These are phyloP conservation scores for Aeminium ludgeri DNA, from an alignment of 495 filamentous ascomycete species.

Conservation along the genomic window DNA sequence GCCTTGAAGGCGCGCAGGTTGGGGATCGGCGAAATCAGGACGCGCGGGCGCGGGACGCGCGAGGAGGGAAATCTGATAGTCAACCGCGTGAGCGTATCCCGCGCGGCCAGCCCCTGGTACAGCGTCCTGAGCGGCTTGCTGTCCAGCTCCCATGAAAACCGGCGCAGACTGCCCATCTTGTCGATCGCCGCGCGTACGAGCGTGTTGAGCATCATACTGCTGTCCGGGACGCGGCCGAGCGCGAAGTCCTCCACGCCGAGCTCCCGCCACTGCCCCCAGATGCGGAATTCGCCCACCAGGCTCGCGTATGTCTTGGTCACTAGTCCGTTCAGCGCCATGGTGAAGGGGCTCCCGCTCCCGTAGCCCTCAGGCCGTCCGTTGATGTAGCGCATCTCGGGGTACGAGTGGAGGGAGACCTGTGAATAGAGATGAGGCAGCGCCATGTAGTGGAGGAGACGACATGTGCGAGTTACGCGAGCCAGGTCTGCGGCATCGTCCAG, in stretches of 20 bases:
- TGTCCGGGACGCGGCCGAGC: constrained; percentile 43
- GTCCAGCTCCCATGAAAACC: constrained; percentile 45
- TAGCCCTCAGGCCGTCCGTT: constrained; percentile 42
- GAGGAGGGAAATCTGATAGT: constrained; percentile 39
- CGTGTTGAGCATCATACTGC: constrained; percentile 46
- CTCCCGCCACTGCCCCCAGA: constrained; percentile 44
- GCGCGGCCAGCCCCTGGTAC: constrained; percentile 36
- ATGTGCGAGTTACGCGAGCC: constrained; percentile 41
- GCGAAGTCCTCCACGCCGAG: constrained; percentile 39
- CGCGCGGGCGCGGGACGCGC: constrained; percentile 41
- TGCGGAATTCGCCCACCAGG: constrained; percentile 35
- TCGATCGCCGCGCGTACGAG: constrained; percentile 41
- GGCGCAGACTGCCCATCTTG: constrained; percentile 37
- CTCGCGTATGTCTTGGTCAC: constrained; percentile 37
- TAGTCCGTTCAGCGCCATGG: constrained; percentile 44
- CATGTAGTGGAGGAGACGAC: constrained; percentile 50
- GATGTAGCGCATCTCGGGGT: constrained; percentile 42
- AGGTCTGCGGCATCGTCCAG: constrained; percentile 41
- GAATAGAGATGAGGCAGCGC: constrained; percentile 43
- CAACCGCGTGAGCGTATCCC: constrained; percentile 35
- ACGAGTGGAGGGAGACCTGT: constrained; percentile 39
- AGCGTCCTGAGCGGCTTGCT: constrained; percentile 46
- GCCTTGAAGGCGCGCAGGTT: constrained; percentile 36
- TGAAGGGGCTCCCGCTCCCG: constrained; percentile 44
- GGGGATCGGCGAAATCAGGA: constrained; percentile 39